Evolutionary conservation across 768 basidiomycete species (phyloP).

Genomic region (Hygrocybe coccinea): DNA sequence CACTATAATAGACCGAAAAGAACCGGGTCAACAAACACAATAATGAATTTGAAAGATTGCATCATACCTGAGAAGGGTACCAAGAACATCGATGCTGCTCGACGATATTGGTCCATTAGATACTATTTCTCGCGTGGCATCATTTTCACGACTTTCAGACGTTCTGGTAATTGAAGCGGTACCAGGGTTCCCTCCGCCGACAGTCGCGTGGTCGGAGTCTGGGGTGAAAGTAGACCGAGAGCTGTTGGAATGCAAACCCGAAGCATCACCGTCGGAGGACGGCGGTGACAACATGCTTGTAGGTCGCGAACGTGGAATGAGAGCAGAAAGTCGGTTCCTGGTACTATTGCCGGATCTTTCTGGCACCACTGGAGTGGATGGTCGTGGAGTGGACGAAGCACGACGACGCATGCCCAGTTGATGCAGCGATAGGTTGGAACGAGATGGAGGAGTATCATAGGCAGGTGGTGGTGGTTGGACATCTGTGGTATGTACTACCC

Average conservation of each 20-base stretch:
- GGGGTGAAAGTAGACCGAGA: not conserved
- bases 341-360: slow-evolving; percentile 18
- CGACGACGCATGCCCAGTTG: slow-evolving; percentile 9
- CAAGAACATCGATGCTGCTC: slow-evolving; percentile 76
- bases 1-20: slow-evolving; percentile 38
- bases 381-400: slow-evolving; percentile 21
- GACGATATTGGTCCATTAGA: slow-evolving; percentile 46
- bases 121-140: slow-evolving; percentile 6
- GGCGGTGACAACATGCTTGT: slow-evolving; percentile 13
- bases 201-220: not conserved
- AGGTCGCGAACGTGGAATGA: slow-evolving; percentile 36
- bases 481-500: slow-evolving; percentile 25
- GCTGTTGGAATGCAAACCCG: too few relatives aligned
- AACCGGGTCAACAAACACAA: slow-evolving; percentile 3
- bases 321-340: slow-evolving; percentile 27
- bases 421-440: not conserved
- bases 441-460: not conserved
- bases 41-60: slow-evolving; percentile 16
- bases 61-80: slow-evolving; percentile 72
- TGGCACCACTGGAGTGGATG: slow-evolving; percentile 28
- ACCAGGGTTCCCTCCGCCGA: not conserved
- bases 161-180: slow-evolving; percentile 11
- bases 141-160: slow-evolving; percentile 9
- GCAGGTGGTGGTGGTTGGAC: slow-evolving; percentile 10
- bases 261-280: not conserved